Percentiles rank a stretch among this genome's conserved stretches.
phyloP scores from a whole-genome alignment of 768 basidiomycete species.

The Exidia glandulosa region DNA sequence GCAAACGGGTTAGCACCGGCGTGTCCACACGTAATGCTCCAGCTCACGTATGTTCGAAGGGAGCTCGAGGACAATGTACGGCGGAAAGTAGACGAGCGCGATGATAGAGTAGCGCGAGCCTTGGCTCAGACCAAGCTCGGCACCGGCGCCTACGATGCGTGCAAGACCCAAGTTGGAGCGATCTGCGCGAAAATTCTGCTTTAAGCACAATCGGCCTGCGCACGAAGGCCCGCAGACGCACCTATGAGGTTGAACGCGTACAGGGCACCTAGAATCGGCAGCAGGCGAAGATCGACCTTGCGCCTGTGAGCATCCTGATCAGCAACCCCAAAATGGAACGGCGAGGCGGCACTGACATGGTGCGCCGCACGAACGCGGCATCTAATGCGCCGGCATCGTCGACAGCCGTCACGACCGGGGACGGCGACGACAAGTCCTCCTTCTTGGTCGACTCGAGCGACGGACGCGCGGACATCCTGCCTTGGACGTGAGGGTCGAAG shows the following conservation, averaged over 20 bases:
- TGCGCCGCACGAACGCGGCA: too few relatives aligned
- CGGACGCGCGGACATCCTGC: too few relatives aligned
- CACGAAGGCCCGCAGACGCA: conserved; percentile 8
- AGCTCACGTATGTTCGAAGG: background rate
- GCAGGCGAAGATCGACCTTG: conserved; percentile 2
- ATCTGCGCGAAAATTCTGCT: background rate
- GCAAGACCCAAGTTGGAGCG: background rate
- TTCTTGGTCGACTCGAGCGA: too few relatives aligned
- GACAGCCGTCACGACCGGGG: too few relatives aligned
- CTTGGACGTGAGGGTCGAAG: too few relatives aligned
- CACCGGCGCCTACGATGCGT: background rate
- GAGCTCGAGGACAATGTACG: background rate
- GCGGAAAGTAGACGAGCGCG: background rate
- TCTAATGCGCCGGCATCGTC: too few relatives aligned
- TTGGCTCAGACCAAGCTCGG: background rate
- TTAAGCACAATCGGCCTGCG: background rate
- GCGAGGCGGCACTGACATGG: too few relatives aligned
- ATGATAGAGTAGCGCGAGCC: background rate
- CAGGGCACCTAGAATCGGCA: conserved; percentile 4
- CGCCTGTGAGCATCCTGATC: too few relatives aligned
- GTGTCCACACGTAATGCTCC: background rate
- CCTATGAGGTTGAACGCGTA: conserved; percentile 6
- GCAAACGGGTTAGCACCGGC: background rate
- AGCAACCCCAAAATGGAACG: too few relatives aligned
- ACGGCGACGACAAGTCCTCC: too few relatives aligned